Conservation (phyloP, 73 alveolate genomes). For the Effrenium voratum region DNA sequence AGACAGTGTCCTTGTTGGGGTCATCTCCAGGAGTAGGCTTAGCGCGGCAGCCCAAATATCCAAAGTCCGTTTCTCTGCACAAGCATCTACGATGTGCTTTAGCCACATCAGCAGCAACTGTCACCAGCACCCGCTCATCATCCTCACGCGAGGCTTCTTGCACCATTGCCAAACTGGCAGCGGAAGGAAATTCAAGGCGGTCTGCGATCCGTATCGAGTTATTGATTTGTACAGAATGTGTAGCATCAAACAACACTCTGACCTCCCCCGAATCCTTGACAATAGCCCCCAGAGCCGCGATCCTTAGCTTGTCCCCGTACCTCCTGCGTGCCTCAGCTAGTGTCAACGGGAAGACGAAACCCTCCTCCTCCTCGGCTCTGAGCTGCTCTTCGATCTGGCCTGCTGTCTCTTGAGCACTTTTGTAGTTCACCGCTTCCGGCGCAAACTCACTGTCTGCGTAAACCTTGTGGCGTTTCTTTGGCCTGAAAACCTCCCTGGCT, state of each 20-base stretch:
- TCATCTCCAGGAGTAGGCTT: no score
- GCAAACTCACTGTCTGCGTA: background rate
- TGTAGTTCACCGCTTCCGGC: background rate
- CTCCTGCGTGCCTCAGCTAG: background rate
- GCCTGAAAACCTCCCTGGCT: background rate
- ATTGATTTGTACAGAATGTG: constrained; percentile 12
- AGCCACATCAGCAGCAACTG: constrained; percentile 2
- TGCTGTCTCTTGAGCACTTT: background rate
- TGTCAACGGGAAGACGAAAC: background rate
- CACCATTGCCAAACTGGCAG: background rate
- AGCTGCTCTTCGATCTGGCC: background rate
- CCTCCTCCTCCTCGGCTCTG: background rate
- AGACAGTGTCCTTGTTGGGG: background rate
- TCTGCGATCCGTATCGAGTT: background rate
- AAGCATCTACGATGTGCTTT: background rate
- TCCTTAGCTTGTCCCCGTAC: background rate
- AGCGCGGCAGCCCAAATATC: background rate
- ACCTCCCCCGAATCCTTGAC: background rate
- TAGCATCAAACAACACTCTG: constrained; percentile 20
- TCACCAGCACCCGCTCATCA: background rate
- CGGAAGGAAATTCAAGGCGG: background rate
- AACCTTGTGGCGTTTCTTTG: background rate
- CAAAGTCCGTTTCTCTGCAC: background rate
- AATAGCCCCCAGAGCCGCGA: constrained; percentile 17
- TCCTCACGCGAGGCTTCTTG: background rate